Conservation (phyloP, 2,329 filamentous ascomycete genomes). For the Zymoseptoria ardabiliae region DNA sequence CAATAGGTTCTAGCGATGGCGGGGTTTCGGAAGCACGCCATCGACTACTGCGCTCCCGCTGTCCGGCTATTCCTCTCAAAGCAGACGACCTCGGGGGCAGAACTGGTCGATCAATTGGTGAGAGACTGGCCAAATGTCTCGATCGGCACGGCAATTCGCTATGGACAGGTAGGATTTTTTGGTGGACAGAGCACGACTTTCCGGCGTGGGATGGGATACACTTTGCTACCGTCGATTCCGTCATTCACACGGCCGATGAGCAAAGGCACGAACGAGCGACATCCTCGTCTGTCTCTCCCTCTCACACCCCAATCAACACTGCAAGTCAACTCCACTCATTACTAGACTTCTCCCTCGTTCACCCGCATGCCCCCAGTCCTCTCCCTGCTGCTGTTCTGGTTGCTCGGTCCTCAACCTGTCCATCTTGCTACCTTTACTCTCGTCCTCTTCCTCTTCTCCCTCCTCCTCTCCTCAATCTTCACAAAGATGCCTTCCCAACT, state of each 20-base stretch:
- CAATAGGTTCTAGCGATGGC: background rate
- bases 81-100: background rate
- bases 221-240: background rate
- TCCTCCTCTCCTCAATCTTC: slow-evolving; percentile 1
- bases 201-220: background rate
- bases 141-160: background rate
- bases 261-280: background rate
- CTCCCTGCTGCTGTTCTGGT: slow-evolving; percentile 1
- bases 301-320: background rate
- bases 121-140: background rate
- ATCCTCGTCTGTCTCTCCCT: background rate
- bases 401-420: slow-evolving; percentile 3
- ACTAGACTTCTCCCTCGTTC: background rate
- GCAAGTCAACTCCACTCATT: background rate
- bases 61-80: background rate
- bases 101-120: background rate
- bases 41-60: background rate
- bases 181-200: background rate
- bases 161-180: background rate
- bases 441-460: slow-evolving; percentile 8
- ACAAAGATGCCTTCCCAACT: slow-evolving; percentile 21
- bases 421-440: slow-evolving; percentile 8
- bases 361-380: background rate
- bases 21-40: background rate
- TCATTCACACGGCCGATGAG: background rate